Percentiles rank a stretch among this genome's conserved stretches.
phyloP scores from a whole-genome alignment of 148 eudicot species.

The Spergularia bocconei region DNA sequence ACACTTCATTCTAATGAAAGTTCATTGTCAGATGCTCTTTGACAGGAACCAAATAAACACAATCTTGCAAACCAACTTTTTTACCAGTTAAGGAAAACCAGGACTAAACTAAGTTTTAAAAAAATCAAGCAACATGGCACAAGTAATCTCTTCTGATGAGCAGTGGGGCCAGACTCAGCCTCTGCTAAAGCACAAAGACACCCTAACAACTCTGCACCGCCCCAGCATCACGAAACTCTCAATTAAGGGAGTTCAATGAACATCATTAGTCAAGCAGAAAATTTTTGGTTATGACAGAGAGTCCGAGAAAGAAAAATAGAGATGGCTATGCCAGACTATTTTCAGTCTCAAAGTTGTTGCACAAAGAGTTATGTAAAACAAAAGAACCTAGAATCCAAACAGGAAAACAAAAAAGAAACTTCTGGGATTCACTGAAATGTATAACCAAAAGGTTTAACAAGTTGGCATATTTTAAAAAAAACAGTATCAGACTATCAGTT shows the following conservation, averaged over 20 bases:
- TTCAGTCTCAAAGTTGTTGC: neutral
- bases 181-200: conserved; percentile 80
- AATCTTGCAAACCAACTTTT: too few relatives aligned
- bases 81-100: neutral
- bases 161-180: conserved; percentile 64
- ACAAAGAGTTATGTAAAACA: neutral
- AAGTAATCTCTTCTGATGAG: conserved; percentile 72
- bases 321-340: neutral
- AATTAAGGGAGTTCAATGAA: conserved; percentile 10
- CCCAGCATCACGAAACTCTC: conserved; percentile 53
- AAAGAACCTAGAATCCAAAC: neutral
- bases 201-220: conserved; percentile 85
- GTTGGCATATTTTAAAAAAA: too few relatives aligned
- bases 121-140: conserved; percentile 14
- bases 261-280: neutral
- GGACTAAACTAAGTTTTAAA: too few relatives aligned
- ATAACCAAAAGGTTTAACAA: too few relatives aligned
- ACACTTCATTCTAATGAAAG: too few relatives aligned
- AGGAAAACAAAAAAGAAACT: neutral
- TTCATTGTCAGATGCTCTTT: too few relatives aligned
- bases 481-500: too few relatives aligned
- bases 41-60: too few relatives aligned
- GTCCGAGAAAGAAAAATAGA: neutral
- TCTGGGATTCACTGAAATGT: neutral
- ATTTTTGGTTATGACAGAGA: neutral